Conservation (phyloP, 495 filamentous ascomycete genomes). For the Penicillium paradoxum region DNA sequence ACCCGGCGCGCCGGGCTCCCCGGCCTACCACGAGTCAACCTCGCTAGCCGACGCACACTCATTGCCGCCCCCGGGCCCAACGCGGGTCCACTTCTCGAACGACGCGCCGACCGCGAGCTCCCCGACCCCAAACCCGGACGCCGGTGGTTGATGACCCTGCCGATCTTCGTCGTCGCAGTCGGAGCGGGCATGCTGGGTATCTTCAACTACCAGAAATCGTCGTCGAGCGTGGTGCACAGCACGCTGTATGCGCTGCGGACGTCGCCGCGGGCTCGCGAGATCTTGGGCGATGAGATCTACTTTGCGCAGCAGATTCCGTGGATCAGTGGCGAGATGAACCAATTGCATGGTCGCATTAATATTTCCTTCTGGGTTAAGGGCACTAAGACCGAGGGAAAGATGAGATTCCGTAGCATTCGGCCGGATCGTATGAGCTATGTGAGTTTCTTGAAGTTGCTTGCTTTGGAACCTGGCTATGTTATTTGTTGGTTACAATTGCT, state of each 20-base stretch:
- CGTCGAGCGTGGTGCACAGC: slow-evolving; percentile 72
- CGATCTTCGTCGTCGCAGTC: slow-evolving; percentile 55
- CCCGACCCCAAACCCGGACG: slow-evolving; percentile 42
- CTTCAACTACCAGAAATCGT: slow-evolving; percentile 97
- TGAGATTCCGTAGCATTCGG: slow-evolving; percentile 76
- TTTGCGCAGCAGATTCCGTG: slow-evolving; percentile 84
- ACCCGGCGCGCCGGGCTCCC: slow-evolving; percentile 16
- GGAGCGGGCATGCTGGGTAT: slow-evolving; percentile 68
- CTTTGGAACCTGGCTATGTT: too few species aligned
- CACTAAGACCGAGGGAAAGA: slow-evolving; percentile 61
- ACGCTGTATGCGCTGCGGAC: slow-evolving; percentile 89
- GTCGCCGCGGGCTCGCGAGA: slow-evolving; percentile 62
- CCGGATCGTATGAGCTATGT: slow-evolving; percentile 67
- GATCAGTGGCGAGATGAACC: slow-evolving; percentile 91
- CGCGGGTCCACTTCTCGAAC: slow-evolving; percentile 69
- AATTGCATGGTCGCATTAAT: slow-evolving; percentile 86
- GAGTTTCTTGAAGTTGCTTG: slow-evolving; percentile 23
- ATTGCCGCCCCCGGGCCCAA: slow-evolving; percentile 45
- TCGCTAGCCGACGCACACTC: slow-evolving; percentile 36
- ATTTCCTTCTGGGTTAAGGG: slow-evolving; percentile 86
- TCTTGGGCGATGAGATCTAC: slow-evolving; percentile 88
- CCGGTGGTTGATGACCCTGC: slow-evolving; percentile 50
- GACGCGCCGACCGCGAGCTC: slow-evolving; percentile 75
- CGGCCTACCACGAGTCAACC: slow-evolving; percentile 11
- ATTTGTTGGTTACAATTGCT: too few species aligned